Evolutionary conservation across 2,329 filamentous ascomycete species (phyloP).

Genomic region (Sphaerulina vaccinii): DNA sequence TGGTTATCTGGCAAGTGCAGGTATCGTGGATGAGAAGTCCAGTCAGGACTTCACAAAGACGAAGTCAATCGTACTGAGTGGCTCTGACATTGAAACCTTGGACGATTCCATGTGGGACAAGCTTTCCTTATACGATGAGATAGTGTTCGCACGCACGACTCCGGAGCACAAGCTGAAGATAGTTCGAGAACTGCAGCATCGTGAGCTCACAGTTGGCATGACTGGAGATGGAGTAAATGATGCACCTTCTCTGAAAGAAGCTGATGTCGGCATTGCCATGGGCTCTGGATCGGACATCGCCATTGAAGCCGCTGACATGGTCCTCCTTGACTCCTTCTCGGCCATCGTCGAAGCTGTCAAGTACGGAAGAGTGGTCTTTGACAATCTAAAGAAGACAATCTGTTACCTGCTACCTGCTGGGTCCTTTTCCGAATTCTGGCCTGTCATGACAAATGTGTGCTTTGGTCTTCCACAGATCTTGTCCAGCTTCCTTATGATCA

Average conservation of each 20-base stretch:
- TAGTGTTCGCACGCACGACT: conserved; percentile 74
- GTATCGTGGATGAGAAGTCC: conserved; percentile 22
- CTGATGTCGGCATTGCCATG: conserved; percentile 61
- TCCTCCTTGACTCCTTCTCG: conserved; percentile 66
- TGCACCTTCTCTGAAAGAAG: conserved; percentile 55
- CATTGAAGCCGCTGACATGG: conserved; percentile 63
- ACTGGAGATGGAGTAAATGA: conserved; percentile 53
- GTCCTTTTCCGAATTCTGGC: conserved; percentile 73
- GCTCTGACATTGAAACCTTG: conserved; percentile 63
- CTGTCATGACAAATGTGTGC: conserved; percentile 68
- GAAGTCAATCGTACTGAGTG: conserved; percentile 58
- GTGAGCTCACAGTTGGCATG: conserved; percentile 58
- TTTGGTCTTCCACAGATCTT: conserved; percentile 73
- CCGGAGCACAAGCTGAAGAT: conserved; percentile 78
- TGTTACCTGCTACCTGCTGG: conserved; percentile 73
- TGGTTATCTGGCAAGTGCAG: conserved; percentile 33
- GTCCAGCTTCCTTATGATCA: conserved; percentile 68
- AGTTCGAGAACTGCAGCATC: conserved; percentile 68
- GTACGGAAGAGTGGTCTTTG: conserved; percentile 73
- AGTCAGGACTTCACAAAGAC: conserved; percentile 10
- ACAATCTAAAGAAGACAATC: conserved; percentile 75
- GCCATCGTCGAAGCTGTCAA: conserved; percentile 70
- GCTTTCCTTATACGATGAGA: conserved; percentile 65
- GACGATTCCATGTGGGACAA: conserved; percentile 68
- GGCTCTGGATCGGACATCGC: conserved; percentile 60